Percentiles rank a stretch among this genome's conserved stretches.
Conservation (phyloP, 192 early-diverging fungal genomes). For the Umbelopsis sp. region DNA sequence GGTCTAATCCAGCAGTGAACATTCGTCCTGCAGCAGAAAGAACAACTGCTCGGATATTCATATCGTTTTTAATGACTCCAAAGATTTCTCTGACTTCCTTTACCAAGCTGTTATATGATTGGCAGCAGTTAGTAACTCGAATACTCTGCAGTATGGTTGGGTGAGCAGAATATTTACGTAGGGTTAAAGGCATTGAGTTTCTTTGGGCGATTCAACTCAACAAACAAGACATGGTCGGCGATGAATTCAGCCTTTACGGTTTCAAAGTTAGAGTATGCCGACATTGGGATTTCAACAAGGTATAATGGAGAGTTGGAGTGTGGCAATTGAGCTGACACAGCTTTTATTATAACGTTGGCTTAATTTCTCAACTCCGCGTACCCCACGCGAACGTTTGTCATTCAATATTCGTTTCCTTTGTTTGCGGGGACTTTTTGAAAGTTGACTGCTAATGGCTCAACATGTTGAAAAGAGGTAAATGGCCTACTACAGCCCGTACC, state of each 20-base stretch:
- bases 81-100: slow-evolving; percentile 70
- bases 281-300: neutral
- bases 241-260: slow-evolving; percentile 61
- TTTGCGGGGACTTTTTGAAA: neutral
- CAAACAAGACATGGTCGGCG: slow-evolving; percentile 70
- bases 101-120: slow-evolving; percentile 55
- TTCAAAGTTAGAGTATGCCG: slow-evolving; percentile 48
- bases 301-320: neutral
- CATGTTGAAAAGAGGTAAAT: neutral
- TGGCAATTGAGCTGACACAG: slow-evolving; percentile 12
- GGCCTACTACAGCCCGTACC: neutral
- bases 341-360: neutral
- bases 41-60: slow-evolving; percentile 74
- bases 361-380: slow-evolving; percentile 9
- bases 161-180: slow-evolving; percentile 31
- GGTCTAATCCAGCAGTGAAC: slow-evolving; percentile 93
- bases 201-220: slow-evolving; percentile 82
- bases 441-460: neutral
- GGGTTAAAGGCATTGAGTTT: slow-evolving; percentile 84
- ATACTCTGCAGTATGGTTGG: too few relatives aligned
- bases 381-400: slow-evolving; percentile 14
- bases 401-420: neutral
- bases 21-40: slow-evolving; percentile 72
- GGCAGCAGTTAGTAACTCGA: too few relatives aligned
- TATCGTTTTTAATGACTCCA: slow-evolving; percentile 56